Evolutionary conservation across 2,329 filamentous ascomycete species (phyloP), one percentile per base, ranked within the genome.

Genomic region (Fusarium tuaranense): DNA sequence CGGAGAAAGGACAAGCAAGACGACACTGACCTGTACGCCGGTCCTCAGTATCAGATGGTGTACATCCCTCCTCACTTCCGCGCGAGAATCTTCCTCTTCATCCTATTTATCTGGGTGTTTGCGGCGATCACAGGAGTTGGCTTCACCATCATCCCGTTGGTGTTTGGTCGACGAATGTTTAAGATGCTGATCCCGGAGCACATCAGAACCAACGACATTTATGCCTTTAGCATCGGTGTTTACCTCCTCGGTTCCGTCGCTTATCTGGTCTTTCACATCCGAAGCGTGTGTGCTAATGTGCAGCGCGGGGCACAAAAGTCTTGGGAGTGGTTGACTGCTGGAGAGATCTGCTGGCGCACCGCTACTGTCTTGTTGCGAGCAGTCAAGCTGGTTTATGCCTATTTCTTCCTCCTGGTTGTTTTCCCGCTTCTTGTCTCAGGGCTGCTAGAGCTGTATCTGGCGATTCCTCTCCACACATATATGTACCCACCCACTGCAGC

Each of bases 41-140:
- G 89, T 68, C 84, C 86, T 30, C 88, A 91, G 80, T 95, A 94
- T 80, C 88, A 92, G 73, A 87, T 91, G 67, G 92, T 95, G 22
- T 97, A 95, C 78, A 85, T 98, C 20, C 97, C 97, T 9, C 95
- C 97, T 0, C 90, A 90, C 83, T 98, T 99, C 85, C 90, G 92
- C 12, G 80, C 91, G 30, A 91, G 97, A 65, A 92, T 98, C 69
- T 93, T 93, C 63, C 84, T 94, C 4, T 98, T 99, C 83, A 95
- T 98, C 74, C 84, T 97, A 65, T 92, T 93, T 60, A 94, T 99
- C 73, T 99, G 97, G 97, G 81, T 95, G 38, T 98, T 99, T 83
- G 96, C 96, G 22, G 95, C 96, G 7, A 87, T 93, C 14, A 97
- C 94, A 0, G 97, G 97, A 27, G 91, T 98, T 68, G 90, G 92